Percentiles rank a stretch among this genome's conserved stretches.
These are phyloP conservation scores for Beauveria australis DNA, from an alignment of 2,329 filamentous ascomycete species.

Conservation along the genomic window DNA sequence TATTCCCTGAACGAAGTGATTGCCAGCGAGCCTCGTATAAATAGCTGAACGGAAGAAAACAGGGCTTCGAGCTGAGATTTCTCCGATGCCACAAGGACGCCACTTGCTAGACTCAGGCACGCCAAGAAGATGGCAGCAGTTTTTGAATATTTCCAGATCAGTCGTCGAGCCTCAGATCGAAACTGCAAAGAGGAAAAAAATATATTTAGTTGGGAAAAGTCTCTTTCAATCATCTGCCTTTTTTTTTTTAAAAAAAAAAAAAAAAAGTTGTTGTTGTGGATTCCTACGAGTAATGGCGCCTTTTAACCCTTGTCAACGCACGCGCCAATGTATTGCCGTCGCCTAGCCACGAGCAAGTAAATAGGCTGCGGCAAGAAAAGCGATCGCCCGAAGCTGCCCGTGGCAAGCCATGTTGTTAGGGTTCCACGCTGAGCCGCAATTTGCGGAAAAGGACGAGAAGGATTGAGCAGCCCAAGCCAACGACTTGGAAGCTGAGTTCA, in stretches of 20 bases:
- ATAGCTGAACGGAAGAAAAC: neutral
- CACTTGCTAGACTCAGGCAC: neutral
- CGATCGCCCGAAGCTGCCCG: slow-evolving; percentile 11
- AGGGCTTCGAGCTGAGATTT: neutral
- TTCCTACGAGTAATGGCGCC: slow-evolving; percentile 5
- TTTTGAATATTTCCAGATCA: neutral
- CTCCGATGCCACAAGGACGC: neutral
- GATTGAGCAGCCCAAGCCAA: neutral
- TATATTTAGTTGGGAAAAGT: neutral
- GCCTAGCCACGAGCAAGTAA: neutral
- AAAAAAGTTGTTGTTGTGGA: neutral
- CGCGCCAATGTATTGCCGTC: neutral
- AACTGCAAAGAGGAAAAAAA: neutral
- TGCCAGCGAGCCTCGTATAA: neutral
- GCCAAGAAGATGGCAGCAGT: neutral
- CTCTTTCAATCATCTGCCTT: slow-evolving; percentile 1
- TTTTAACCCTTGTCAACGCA: neutral
- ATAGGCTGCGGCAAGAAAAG: neutral
- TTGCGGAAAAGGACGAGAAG: neutral
- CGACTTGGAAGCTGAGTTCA: neutral
- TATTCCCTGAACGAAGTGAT: neutral
- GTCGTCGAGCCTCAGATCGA: neutral
- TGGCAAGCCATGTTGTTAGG: slow-evolving; percentile 5
- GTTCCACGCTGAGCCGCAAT: slow-evolving; percentile 11
- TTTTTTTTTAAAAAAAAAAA: neutral